phyloP scores from a whole-genome alignment of 176 grass and related monocot genomes.

The Saccharum spontaneum region DNA sequence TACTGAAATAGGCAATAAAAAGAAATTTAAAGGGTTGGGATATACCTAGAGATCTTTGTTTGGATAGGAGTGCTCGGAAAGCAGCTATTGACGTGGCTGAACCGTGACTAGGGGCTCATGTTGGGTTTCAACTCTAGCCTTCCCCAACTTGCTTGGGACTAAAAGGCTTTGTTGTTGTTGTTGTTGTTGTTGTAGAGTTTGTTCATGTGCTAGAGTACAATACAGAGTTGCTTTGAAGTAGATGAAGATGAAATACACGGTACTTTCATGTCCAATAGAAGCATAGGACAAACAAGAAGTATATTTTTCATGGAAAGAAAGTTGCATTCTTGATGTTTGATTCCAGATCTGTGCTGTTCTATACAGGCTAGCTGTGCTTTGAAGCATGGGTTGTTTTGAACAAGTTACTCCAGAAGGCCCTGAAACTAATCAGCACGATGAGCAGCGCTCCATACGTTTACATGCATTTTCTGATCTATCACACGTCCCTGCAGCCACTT shows the following conservation, averaged over 20 bases:
- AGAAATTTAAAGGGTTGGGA: too few relatives aligned
- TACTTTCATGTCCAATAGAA: not conserved
- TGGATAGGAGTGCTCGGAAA: too few relatives aligned
- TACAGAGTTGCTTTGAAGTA: not conserved
- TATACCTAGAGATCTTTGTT: too few relatives aligned
- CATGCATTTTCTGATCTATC: slow-evolving; percentile 88
- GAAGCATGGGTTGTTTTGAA: slow-evolving; percentile 44
- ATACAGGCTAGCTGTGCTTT: slow-evolving; percentile 28
- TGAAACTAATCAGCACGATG: slow-evolving; percentile 31
- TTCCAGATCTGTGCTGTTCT: slow-evolving; percentile 27
- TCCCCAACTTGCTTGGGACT: too few relatives aligned
- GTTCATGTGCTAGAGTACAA: not conserved
- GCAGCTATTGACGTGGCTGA: too few relatives aligned
- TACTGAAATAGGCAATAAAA: not conserved
- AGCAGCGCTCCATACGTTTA: slow-evolving; percentile 53
- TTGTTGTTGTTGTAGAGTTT: not conserved
- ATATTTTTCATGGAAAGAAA: slow-evolving; percentile 1
- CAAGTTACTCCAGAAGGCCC: slow-evolving; percentile 4
- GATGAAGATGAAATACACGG: not conserved
- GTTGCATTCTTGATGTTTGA: slow-evolving; percentile 8
- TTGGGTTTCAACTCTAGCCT: too few relatives aligned
- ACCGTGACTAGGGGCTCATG: too few relatives aligned
- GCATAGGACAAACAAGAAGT: not conserved
- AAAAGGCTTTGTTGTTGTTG: too few relatives aligned
- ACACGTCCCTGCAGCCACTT: slow-evolving; percentile 65